Percentiles rank a stretch among this genome's conserved stretches.
These are phyloP conservation scores for Triticum turgidum DNA, from an alignment of 176 grass and related monocot species.

Conservation along the genomic window DNA sequence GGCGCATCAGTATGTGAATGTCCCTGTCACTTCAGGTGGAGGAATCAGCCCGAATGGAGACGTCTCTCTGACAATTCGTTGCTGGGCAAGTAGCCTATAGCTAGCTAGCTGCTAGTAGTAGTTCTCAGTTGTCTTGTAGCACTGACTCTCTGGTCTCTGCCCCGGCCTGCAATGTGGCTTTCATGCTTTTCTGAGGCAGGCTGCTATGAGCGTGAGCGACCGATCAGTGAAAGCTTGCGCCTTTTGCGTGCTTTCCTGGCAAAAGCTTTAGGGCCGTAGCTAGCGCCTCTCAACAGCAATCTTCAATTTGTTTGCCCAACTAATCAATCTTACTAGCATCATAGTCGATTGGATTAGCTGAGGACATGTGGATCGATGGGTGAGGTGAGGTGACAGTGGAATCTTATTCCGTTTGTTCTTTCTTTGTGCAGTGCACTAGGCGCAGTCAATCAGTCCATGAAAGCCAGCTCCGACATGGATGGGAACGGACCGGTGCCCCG, in stretches of 20 bases:
- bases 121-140: not conserved
- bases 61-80: conserved; percentile 34
- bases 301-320: not conserved
- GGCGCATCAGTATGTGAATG: conserved; percentile 10
- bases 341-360: conserved; percentile 10
- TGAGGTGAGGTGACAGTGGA: conserved; percentile 46
- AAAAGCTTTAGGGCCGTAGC: conserved; percentile 33
- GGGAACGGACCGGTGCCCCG: conserved; percentile 43
- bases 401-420: conserved; percentile 55
- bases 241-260: conserved; percentile 52
- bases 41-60: conserved; percentile 29
- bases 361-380: conserved; percentile 7
- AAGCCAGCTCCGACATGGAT: conserved; percentile 43
- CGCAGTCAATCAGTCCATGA: conserved; percentile 50
- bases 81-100: conserved; percentile 15
- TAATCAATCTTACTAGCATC: not conserved
- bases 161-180: conserved; percentile 2
- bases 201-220: conserved; percentile 25
- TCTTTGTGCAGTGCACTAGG: conserved; percentile 44
- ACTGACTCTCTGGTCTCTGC: not conserved
- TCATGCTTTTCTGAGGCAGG: conserved; percentile 17
- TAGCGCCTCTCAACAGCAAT: conserved; percentile 23
- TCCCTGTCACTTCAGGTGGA: conserved; percentile 37
- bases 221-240: conserved; percentile 28
- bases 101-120: not conserved